Conservation (phyloP, 805 yeast genomes). For the Barnettozyma populi region DNA sequence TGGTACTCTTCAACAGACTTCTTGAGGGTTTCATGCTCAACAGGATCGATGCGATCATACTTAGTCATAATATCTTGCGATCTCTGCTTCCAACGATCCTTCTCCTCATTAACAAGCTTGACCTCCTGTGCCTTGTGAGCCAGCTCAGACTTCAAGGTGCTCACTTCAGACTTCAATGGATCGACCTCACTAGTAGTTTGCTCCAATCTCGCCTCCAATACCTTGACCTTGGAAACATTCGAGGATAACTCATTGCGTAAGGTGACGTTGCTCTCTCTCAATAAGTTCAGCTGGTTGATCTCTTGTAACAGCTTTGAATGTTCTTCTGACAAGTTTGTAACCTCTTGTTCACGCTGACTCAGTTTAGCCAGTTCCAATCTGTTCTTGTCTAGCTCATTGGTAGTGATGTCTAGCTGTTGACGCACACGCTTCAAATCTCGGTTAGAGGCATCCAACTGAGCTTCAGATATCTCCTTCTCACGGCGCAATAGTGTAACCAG, state of each 20-base stretch:
- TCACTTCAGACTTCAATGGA: constrained; percentile 40
- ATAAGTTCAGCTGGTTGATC: constrained; percentile 53
- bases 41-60: constrained; percentile 43
- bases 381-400: constrained; percentile 46
- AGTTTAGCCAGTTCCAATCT: constrained; percentile 40
- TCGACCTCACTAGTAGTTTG: constrained; percentile 31
- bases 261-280: constrained; percentile 64
- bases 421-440: constrained; percentile 52
- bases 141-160: constrained; percentile 34
- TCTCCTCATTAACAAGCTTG: constrained; percentile 43
- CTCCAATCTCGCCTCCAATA: constrained; percentile 37
- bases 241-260: constrained; percentile 47
- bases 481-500: constrained; percentile 60
- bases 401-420: constrained; percentile 42
- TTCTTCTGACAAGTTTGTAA: constrained; percentile 25
- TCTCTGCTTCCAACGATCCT: constrained; percentile 52
- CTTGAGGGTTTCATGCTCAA: constrained; percentile 34
- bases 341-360: constrained; percentile 29
- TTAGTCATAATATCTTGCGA: constrained; percentile 42
- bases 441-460: constrained; percentile 45
- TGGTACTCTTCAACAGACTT: constrained; percentile 25
- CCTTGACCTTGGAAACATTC: constrained; percentile 27
- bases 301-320: constrained; percentile 46
- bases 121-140: constrained; percentile 48
- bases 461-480: constrained; percentile 66